Evolutionary conservation across 768 basidiomycete genomes (phyloP).

Genomic region (Obba rivulosa): DNA sequence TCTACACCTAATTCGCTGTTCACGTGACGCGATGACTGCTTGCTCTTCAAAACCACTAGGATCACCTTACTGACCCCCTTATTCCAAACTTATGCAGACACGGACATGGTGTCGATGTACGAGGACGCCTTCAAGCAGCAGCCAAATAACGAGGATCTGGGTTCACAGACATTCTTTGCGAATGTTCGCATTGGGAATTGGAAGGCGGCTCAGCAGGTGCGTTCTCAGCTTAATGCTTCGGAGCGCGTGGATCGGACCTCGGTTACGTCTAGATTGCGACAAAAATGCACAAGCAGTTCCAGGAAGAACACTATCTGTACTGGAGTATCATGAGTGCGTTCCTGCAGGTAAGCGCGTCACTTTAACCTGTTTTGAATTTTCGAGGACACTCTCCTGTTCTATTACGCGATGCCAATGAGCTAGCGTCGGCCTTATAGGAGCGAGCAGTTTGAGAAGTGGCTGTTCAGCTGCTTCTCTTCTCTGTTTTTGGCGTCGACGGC

Average conservation of each 20-base stretch:
- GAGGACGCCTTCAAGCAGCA: conserved; percentile 82
- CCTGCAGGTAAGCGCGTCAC: too few species aligned
- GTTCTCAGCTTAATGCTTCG: conserved; percentile 4
- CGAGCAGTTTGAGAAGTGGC: too few species aligned
- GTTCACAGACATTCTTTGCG: conserved; percentile 79
- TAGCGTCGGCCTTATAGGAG: too few species aligned
- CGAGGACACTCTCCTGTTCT: too few species aligned
- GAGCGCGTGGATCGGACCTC: not conserved
- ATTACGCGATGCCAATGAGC: too few species aligned
- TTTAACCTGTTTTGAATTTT: too few species aligned
- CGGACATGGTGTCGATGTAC: conserved; percentile 79
- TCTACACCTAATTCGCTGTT: too few species aligned
- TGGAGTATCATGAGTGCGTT: conserved; percentile 80
- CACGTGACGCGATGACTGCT: too few species aligned
- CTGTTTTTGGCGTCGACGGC: too few species aligned
- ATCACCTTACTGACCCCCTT: not conserved
- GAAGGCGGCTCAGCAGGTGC: conserved; percentile 82
- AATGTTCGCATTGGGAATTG: conserved; percentile 75
- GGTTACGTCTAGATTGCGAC: conserved; percentile 60
- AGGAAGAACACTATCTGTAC: conserved; percentile 74
- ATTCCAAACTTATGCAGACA: conserved; percentile 39
- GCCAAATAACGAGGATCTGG: conserved; percentile 78
- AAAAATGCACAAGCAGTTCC: conserved; percentile 80
- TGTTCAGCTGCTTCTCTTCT: too few species aligned
- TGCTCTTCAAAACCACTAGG: too few species aligned